Base-by-base conservation (phyloP, 1,284 basidiomycete species). In the Ceratobasidium sp. region DNA sequence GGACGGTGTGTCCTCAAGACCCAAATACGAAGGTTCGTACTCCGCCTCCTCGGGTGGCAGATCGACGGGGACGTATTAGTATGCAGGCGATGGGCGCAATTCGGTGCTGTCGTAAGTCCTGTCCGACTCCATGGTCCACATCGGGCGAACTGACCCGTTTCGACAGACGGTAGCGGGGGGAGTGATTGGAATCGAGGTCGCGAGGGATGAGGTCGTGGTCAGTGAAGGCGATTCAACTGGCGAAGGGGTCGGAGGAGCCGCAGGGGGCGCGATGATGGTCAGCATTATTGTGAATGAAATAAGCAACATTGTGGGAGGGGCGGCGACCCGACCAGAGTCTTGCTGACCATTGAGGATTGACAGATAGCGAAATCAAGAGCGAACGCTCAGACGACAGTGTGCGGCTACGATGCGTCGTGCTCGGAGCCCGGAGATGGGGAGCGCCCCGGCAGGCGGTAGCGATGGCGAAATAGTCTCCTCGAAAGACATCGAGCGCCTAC, bases 41-140 rank as follows among this genome's bases (percentile, higher is more conserved):
- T 72, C 60, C 7, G 49, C 23, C 28, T 33, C 58, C 11, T 48
- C 42, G 14, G 21, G n/a, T 30, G 70, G 70, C 23, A 72, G 30
- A 21, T 72, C 70, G 25, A 72, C 18, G 1, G 33, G 16, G n/a
- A 44, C 48, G 30, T 46, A n/a, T n/a, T n/a, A n/a, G n/a, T n/a
- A 28, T 2, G 89, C 88, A 25, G 88, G 89, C 0, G 89, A 90
- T 0, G 90, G 87, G 11, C 82, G 82, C 25, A 92, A 80, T 18
- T 88, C 79, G 0, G 88, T 88, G 0, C 89, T 90, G 42, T 91
- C 89, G 74, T 88, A 92, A 0, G 90, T 88, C 9, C 81, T 76
- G 25, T 76, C 73, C n/a, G 74, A 77, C 54, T 76, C 77, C 14
- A 87, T 86, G 2, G 83, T 80, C 9, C 83, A 76, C n/a, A 69